Evolutionary conservation across 148 eudicot species (phyloP).

Genomic region (Spergularia bocconei): DNA sequence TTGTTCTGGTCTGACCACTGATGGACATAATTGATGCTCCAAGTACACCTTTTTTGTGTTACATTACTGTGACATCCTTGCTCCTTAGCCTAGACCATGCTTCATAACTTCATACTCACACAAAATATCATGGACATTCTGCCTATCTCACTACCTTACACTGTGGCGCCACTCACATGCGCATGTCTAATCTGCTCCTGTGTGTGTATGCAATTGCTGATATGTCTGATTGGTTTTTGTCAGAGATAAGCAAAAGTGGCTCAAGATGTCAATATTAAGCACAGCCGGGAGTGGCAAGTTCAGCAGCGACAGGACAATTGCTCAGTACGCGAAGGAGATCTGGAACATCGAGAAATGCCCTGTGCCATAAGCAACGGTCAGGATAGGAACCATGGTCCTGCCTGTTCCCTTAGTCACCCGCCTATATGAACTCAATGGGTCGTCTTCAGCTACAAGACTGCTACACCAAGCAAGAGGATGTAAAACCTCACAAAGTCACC

Average conservation of each 20-base stretch:
- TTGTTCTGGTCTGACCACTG: no score
- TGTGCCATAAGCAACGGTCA: slow-evolving; percentile 38
- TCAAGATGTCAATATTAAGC: slow-evolving; percentile 88
- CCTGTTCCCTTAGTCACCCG: no score
- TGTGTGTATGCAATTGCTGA: neutral
- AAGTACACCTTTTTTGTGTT: neutral
- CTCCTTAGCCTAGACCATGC: no score
- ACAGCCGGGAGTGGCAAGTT: slow-evolving; percentile 97
- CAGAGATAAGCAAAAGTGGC: slow-evolving; percentile 93
- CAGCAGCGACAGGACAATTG: slow-evolving; percentile 91
- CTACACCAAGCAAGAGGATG: no score
- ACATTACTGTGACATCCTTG: neutral
- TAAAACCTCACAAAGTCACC: no score
- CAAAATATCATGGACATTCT: neutral
- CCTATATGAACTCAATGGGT: no score
- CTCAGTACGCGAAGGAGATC: slow-evolving; percentile 88
- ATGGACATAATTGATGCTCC: neutral
- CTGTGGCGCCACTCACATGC: neutral
- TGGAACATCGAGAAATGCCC: slow-evolving; percentile 83
- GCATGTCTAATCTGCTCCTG: neutral
- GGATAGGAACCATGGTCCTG: no score
- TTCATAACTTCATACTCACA: neutral
- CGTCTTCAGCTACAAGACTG: no score
- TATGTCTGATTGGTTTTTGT: neutral
- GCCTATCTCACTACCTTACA: neutral